Percentiles rank a stretch among this genome's conserved stretches.
These are phyloP conservation scores for Apodospora peruviana DNA, from an alignment of 495 filamentous ascomycete genomes.

Conservation along the genomic window DNA sequence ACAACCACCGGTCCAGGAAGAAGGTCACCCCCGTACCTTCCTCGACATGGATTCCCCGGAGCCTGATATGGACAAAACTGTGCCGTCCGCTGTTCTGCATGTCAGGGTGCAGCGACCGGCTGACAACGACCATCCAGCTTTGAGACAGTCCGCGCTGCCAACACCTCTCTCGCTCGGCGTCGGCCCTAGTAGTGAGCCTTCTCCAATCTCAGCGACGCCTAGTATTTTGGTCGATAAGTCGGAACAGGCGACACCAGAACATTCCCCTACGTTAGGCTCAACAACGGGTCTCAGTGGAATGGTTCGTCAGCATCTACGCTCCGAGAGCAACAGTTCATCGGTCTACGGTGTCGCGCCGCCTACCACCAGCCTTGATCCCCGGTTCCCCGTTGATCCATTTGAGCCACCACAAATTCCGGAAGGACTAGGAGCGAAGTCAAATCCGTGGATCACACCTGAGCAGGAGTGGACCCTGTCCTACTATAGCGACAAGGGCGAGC, in stretches of 20 bases:
- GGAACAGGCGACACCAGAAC: constrained; percentile 32
- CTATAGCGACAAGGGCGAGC: constrained; percentile 21
- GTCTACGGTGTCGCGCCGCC: constrained; percentile 48
- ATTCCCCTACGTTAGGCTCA: constrained; percentile 80
- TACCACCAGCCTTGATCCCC: constrained; percentile 28
- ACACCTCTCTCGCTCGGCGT: constrained; percentile 28
- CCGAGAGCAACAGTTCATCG: constrained; percentile 75
- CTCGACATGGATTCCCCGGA: constrained; percentile 25
- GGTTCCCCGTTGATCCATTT: constrained; percentile 28
- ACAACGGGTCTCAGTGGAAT: constrained; percentile 68
- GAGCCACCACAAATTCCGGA: constrained; percentile 18
- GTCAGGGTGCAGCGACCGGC: constrained; percentile 33
- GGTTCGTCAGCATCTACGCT: constrained; percentile 80
- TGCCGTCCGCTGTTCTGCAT: constrained; percentile 10
- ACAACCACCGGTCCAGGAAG: constrained; percentile 25
- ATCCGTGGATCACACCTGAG: constrained; percentile 50
- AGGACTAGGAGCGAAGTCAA: constrained; percentile 31
- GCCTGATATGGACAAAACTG: constrained; percentile 5
- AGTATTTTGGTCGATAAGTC: constrained; percentile 19
- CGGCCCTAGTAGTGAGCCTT: constrained; percentile 19
- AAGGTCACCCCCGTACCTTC: constrained; percentile 35
- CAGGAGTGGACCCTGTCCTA: constrained; percentile 39
- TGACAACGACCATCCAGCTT: constrained; percentile 41
- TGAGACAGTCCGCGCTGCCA: constrained; percentile 30
- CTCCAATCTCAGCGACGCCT: constrained; percentile 15